These are phyloP conservation scores for Termitomyces sp. DNA, from an alignment of 768 basidiomycete species.

Conservation along the genomic window DNA sequence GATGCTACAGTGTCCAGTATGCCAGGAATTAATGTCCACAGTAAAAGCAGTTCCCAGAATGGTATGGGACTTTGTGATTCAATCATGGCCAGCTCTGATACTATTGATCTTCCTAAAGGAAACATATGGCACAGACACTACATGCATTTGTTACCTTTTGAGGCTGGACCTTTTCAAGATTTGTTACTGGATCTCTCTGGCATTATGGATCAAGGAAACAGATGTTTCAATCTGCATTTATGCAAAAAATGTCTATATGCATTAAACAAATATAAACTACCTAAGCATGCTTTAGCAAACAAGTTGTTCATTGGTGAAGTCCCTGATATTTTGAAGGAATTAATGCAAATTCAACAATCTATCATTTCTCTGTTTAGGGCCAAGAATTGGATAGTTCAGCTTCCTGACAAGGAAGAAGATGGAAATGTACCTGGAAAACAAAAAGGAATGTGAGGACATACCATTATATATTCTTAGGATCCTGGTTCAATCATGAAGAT, in stretches of 20 bases:
- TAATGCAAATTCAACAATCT: constrained; percentile 35
- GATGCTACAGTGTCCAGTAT: too few relatives aligned
- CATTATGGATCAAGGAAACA: neutral
- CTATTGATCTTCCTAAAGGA: too few relatives aligned
- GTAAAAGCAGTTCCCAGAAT: too few relatives aligned
- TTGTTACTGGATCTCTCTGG: too few relatives aligned
- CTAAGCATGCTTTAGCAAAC: constrained; percentile 30
- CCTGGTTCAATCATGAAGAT: constrained; percentile 23
- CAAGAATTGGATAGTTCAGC: constrained; percentile 33
- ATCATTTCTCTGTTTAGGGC: constrained; percentile 36
- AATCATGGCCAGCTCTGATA: too few relatives aligned
- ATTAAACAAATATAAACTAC: constrained; percentile 16
- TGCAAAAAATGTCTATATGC: constrained; percentile 21
- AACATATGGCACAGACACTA: too few relatives aligned
- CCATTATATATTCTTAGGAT: constrained; percentile 38
- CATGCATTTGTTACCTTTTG: too few relatives aligned
- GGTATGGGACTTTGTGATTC: too few relatives aligned
- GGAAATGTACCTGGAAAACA: constrained; percentile 18
- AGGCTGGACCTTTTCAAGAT: too few relatives aligned
- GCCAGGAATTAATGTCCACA: too few relatives aligned
- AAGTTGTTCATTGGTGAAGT: constrained; percentile 26
- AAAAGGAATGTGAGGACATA: constrained; percentile 33
- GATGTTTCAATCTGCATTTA: neutral
- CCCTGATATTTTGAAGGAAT: constrained; percentile 25
- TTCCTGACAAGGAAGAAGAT: constrained; percentile 21